Evolutionary conservation across 116 monocot species (phyloP), one percentile per base, ranked within the genome.

Genomic region (Trichopus zeylanicus): DNA sequence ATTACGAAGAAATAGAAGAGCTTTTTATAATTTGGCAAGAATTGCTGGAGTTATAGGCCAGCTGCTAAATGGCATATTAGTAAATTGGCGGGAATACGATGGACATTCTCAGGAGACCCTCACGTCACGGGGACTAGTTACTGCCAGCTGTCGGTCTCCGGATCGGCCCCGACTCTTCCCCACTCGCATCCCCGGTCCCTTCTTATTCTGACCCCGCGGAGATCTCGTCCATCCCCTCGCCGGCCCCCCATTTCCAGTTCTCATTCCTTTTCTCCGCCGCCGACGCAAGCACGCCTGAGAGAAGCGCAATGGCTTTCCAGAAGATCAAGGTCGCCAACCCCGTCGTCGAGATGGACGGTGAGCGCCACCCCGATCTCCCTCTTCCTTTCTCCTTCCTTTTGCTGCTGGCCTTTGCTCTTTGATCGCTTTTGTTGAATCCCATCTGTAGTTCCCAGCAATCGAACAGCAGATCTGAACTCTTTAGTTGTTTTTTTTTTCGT

Each of bases 331-430:
- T 88, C 53, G 67, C 58, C n/a, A 88, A 83, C 57, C 79, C 87
- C 22, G 65, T 88, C 63, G 87, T 88, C 57, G 87, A 88, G 71
- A 88, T 88, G 87, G 87, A 88, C 73, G 87, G 87, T 88, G 60
- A 70, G 70, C 22, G 22, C 29, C 53, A 8, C 58, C 55, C 56
- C 27, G 31, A n/a, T 59, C 59, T 72, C 35, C 29, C 30, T 54
- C 26, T 53, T 21, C 26, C 1, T 63, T 19, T n/a, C 16, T 29
- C 32, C 5, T 51, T 27, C 16, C 10, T 42, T 32, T 11, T 56
- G 29, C 16, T 16, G 5, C 56, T 25, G 3, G 6, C 13, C 19
- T 29, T 56, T 27, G 37, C 8, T 37, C 37, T 37, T 15, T 37
- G 37, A 37, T 37, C 37, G 1, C 8, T 37, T 37, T 37, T 37